These are phyloP conservation scores for Pyricularia pennisetigena DNA, from an alignment of 2,329 filamentous ascomycete genomes.

Conservation along the genomic window DNA sequence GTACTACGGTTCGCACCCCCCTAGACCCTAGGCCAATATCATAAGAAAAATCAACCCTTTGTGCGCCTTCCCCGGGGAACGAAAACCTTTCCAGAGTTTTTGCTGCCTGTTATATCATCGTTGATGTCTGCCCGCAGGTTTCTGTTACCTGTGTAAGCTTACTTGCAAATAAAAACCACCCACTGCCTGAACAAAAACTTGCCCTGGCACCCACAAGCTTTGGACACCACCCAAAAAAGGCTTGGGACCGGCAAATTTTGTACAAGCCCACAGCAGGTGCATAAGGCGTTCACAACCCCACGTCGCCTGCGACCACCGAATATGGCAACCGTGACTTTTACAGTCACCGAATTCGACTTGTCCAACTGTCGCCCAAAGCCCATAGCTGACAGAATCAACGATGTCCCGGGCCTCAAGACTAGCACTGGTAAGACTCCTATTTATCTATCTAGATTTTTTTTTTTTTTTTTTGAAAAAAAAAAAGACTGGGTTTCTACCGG, in stretches of 20 bases:
- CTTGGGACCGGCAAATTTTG: conserved; percentile 1
- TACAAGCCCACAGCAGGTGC: neutral
- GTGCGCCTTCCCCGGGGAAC: neutral
- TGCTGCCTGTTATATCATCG: neutral
- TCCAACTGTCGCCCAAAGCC: conserved; percentile 35
- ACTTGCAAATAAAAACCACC: neutral
- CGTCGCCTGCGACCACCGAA: neutral
- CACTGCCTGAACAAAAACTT: neutral
- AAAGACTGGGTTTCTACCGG: too few species aligned
- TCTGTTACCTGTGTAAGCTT: neutral
- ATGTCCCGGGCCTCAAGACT: conserved; percentile 47
- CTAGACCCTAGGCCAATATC: neutral
- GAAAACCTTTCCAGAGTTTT: neutral
- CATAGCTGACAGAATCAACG: conserved; percentile 43
- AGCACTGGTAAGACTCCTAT: conserved; percentile 42
- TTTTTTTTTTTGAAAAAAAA: too few species aligned
- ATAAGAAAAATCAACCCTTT: neutral
- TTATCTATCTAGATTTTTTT: neutral
- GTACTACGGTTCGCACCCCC: neutral
- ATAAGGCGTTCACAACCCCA: neutral
- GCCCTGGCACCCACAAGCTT: neutral
- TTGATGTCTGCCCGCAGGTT: neutral
- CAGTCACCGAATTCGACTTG: conserved; percentile 39
- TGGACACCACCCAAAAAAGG: neutral
- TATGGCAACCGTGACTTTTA: conserved; percentile 2